phyloP scores from a whole-genome alignment of 768 basidiomycete species.

The Mycena rebaudengoi region DNA sequence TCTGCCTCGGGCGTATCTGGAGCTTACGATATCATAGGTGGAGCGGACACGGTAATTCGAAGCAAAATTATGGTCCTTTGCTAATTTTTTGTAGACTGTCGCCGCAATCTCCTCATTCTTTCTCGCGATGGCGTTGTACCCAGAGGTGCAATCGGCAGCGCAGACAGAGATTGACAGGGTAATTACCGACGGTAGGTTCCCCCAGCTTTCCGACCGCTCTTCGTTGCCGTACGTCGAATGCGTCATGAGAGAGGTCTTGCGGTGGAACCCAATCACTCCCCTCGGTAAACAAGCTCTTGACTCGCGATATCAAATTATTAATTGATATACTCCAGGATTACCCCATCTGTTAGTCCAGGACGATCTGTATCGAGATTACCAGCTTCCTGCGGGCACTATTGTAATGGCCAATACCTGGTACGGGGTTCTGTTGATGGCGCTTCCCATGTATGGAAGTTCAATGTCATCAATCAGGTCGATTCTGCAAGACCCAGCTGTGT shows the following conservation, averaged over 20 bases:
- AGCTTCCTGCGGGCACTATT: conserved; percentile 34
- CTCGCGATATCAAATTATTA: neutral
- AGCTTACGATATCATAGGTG: neutral
- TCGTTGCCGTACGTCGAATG: conserved; percentile 36
- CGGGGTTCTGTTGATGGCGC: neutral
- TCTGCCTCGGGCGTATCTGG: neutral
- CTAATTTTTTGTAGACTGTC: conserved; percentile 12
- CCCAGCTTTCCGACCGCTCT: conserved; percentile 26
- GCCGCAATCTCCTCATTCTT: conserved; percentile 8
- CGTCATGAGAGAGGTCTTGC: conserved; percentile 33
- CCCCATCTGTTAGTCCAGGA: conserved; percentile 32
- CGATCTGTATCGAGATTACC: conserved; percentile 35
- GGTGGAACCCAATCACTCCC: conserved; percentile 37
- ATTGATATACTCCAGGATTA: conserved; percentile 14
- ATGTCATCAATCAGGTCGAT: conserved; percentile 43
- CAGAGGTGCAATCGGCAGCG: conserved; percentile 34
- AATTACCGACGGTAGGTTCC: conserved; percentile 20
- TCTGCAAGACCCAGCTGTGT: conserved; percentile 45
- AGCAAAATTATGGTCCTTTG: neutral
- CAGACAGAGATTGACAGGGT: conserved; percentile 36
- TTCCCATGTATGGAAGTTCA: neutral
- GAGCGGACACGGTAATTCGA: conserved; percentile 9
- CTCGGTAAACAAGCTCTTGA: conserved; percentile 18
- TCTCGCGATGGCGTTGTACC: conserved; percentile 31
- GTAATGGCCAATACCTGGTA: conserved; percentile 36